Conservation (phyloP, 129 eudicot species). For the Arctium lappa region DNA sequence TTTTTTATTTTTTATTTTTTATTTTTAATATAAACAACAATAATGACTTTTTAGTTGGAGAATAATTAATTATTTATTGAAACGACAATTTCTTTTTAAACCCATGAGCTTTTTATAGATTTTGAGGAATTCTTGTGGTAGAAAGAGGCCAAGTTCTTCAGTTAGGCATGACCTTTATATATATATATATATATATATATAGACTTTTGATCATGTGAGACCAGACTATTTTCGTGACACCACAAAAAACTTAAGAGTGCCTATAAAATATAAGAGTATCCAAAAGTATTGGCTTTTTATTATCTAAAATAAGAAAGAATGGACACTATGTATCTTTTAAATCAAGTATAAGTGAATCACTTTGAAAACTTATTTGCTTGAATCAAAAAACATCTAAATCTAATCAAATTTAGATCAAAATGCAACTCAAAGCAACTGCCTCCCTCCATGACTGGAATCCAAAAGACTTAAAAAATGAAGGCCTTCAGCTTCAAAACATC, state of each 20-base stretch:
- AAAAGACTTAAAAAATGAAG: neutral
- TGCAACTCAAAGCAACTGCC: neutral
- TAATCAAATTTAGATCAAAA: conserved; percentile 6
- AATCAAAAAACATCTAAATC: neutral
- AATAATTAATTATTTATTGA: too few species aligned
- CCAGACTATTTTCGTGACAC: too few species aligned
- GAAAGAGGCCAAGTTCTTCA: too few species aligned
- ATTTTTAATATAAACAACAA: too few species aligned
- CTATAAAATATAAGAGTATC: neutral
- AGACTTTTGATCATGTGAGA: too few species aligned
- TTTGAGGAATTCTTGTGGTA: neutral
- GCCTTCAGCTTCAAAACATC: conserved; percentile 7
- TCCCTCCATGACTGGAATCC: neutral
- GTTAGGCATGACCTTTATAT: too few species aligned
- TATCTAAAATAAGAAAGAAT: conserved; percentile 1
- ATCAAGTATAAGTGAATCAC: conserved; percentile 5
- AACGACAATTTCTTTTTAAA: too few species aligned
- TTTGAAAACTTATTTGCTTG: conserved; percentile 8
- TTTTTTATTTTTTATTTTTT: too few species aligned
- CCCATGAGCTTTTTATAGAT: too few species aligned
- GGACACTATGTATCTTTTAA: neutral
- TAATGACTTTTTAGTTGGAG: too few species aligned
- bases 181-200: too few species aligned
- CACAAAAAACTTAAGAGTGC: neutral
- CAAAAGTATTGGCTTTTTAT: neutral